Conservation (phyloP, 2,329 filamentous ascomycete genomes). For the Pseudogymnoascus sp. region DNA sequence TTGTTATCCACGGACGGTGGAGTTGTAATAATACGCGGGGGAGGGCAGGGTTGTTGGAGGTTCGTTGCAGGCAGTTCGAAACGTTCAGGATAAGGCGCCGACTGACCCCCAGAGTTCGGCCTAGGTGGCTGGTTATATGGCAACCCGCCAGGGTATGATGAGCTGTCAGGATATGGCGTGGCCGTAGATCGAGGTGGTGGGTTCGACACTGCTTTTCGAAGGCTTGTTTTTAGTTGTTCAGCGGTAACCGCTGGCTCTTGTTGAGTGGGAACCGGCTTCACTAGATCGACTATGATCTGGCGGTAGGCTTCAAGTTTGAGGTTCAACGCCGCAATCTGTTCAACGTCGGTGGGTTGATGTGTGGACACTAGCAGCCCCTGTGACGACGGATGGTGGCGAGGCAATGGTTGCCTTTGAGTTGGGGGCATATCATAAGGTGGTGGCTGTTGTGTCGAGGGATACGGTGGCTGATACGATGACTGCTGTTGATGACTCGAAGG, state of each 20-base stretch:
- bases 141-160: too few relatives aligned
- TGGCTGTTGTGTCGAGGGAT: background rate
- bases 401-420: background rate
- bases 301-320: background rate
- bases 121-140: background rate
- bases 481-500: background rate
- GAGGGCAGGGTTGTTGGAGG: background rate
- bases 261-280: background rate
- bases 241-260: background rate
- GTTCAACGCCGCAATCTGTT: background rate
- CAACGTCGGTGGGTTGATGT: background rate
- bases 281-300: conserved; percentile 2
- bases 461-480: background rate
- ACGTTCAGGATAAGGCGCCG: background rate
- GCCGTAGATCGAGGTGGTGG: background rate
- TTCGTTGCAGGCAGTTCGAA: background rate
- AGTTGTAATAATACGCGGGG: background rate
- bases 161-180: background rate
- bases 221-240: background rate
- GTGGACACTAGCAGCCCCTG: background rate
- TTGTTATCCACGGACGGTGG: background rate
- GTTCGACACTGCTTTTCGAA: background rate
- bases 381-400: background rate
- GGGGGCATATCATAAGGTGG: background rate
- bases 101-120: background rate